phyloP scores from a whole-genome alignment of 1,284 basidiomycete genomes.

The Sanghuangporus weigelae region DNA sequence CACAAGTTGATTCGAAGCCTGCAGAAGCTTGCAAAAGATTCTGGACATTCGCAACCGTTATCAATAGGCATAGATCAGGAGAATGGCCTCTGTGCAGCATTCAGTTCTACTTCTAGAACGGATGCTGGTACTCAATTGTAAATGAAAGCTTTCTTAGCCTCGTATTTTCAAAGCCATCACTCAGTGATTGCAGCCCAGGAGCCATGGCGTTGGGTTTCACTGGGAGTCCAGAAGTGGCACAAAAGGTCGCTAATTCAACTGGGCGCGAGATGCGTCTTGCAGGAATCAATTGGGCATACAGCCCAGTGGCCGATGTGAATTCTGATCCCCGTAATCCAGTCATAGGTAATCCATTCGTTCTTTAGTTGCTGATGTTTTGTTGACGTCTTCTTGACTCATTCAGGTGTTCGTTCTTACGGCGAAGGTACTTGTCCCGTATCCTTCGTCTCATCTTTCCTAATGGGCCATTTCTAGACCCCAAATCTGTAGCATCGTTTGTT shows the following conservation, averaged over 20 bases:
- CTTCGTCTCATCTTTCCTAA: not conserved
- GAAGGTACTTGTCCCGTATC: slow-evolving; percentile 39
- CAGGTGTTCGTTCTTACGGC: slow-evolving; percentile 65
- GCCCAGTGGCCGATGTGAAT: slow-evolving; percentile 68
- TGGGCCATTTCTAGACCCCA: slow-evolving; percentile 38
- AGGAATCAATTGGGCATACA: slow-evolving; percentile 65
- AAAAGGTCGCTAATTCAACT: slow-evolving; percentile 42
- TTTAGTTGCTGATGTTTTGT: not conserved
- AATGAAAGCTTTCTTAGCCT: slow-evolving; percentile 21
- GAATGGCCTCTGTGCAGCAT: slow-evolving; percentile 62
- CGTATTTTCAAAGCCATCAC: not conserved
- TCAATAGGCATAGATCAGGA: slow-evolving; percentile 71
- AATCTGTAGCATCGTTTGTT: slow-evolving; percentile 43
- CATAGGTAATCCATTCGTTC: slow-evolving; percentile 43
- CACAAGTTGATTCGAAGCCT: slow-evolving; percentile 41
- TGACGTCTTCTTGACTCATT: not conserved
- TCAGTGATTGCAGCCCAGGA: slow-evolving; percentile 45
- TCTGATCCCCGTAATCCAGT: slow-evolving; percentile 62
- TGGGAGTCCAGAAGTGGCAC: slow-evolving; percentile 40
- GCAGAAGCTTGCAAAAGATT: slow-evolving; percentile 49
- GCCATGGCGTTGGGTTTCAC: slow-evolving; percentile 66
- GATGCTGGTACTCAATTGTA: slow-evolving; percentile 62
- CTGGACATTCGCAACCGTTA: slow-evolving; percentile 50
- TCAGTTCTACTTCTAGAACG: slow-evolving; percentile 36
- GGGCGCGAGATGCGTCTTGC: slow-evolving; percentile 51